Base-by-base conservation (phyloP, 441 rosid genomes). In the Gossypium gossypioides region DNA sequence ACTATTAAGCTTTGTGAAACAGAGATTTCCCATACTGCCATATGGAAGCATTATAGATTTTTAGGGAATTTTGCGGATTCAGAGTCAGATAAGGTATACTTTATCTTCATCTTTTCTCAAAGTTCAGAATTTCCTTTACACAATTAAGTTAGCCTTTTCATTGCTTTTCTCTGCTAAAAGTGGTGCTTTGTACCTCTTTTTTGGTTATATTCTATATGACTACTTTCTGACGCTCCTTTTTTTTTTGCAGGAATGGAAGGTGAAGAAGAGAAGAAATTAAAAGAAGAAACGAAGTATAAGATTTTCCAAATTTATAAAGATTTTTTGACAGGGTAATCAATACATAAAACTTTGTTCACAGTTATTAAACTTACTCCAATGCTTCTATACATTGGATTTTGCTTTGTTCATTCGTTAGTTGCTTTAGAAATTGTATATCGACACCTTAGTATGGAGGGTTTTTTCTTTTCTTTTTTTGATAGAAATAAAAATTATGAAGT, bases 241-340 rank as follows among this genome's bases (percentile, higher is more conserved):
- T 24, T 22, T 56, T 24, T 57, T 6, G 37, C 57, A 66, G 70
- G 25, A 64, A 78, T 84, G 73, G 69, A 37, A 66, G 60, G 66
- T 15, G 71, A 64, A 69, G 82, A 77, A 62, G 76, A 64, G 55
- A 81, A 24, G 18, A 46, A 75, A 62, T 42, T 72, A 1, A 77
- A 69, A 74, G 65, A 55, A 54, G 78, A 84, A 79, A n/a, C 66
- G 74, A 79, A 80, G 55, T 56, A 77, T 71, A 83, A 68, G 71
- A 32, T 78, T 52, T 72, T 24, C n/a, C 82, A 77, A 58, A 82
- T 82, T 72, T 84, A 82, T 68, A 86, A 81, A 79, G 86, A 82
- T 13, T 87, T 92, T 76, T 74, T 86, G 81, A 77, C 86, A 0
- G 76, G 87, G 96, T 90, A 84, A 68, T 44, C 25, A 9, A 51